These are phyloP conservation scores for Gaeumannomyces sp. DNA, from an alignment of 2,329 filamentous ascomycete species.

Conservation along the genomic window DNA sequence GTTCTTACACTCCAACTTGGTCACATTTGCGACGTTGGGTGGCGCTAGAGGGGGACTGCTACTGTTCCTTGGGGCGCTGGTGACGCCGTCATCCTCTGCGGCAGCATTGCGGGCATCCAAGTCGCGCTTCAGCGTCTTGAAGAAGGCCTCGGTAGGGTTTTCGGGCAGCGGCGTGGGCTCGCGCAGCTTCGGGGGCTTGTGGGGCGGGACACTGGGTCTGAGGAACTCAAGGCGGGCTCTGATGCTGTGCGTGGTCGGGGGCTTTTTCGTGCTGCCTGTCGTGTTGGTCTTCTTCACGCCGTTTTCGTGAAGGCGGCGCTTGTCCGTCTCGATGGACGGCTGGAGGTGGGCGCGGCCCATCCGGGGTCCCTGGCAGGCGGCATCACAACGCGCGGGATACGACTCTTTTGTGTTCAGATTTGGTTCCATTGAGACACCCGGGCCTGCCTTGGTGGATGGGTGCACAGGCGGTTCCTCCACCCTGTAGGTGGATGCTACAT, in stretches of 20 bases:
- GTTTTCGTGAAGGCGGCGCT: background rate
- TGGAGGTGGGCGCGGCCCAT: background rate
- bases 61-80: background rate
- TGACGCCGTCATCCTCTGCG: background rate
- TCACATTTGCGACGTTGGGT: background rate
- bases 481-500: no score
- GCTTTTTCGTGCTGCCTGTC: background rate
- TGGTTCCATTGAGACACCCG: no score
- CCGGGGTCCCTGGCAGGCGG: background rate
- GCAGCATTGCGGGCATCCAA: background rate
- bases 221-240: background rate
- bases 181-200: no score
- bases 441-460: no score
- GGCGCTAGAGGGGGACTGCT: background rate
- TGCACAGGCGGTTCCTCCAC: no score
- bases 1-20: background rate
- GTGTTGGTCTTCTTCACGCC: background rate
- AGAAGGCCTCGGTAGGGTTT: conserved; percentile 6
- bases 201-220: no score
- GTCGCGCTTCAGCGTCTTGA: conserved; percentile 3
- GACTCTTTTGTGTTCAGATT: background rate
- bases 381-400: background rate
- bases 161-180: background rate
- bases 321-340: background rate
- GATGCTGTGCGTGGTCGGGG: background rate